Evolutionary conservation across 2,329 filamentous ascomycete species (phyloP).

Genomic region (Exutisphaerella laricina): DNA sequence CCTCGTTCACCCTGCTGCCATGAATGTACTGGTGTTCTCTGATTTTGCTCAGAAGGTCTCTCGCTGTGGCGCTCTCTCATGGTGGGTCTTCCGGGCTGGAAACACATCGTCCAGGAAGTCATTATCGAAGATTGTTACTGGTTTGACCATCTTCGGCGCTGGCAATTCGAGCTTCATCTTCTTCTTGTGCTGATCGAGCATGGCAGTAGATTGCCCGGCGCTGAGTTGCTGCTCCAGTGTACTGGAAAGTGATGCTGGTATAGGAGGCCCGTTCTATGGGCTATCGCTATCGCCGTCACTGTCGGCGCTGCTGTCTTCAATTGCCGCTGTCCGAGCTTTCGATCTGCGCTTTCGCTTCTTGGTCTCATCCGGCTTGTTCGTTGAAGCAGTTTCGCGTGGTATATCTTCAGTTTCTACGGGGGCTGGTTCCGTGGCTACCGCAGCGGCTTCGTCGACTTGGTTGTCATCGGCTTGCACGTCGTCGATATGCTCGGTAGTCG

Average conservation of each 20-base stretch:
- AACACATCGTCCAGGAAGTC: not conserved
- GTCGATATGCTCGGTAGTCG: not conserved
- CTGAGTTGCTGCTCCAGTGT: not conserved
- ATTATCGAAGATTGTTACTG: not conserved
- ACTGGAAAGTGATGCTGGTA: not conserved
- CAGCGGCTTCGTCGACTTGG: not conserved
- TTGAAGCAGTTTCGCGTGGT: slow-evolving; percentile 1
- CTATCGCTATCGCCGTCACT: slow-evolving; percentile 13
- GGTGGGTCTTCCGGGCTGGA: not conserved
- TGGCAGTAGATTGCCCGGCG: not conserved
- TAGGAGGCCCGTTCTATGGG: slow-evolving; percentile 3
- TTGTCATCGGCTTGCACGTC: not conserved
- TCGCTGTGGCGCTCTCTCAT: slow-evolving; percentile 1
- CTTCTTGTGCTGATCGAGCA: not conserved
- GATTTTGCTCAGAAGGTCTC: not conserved
- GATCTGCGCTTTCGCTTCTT: slow-evolving; percentile 22
- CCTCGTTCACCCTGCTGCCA: slow-evolving; percentile 1
- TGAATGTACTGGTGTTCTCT: slow-evolving; percentile 2
- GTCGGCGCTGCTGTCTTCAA: slow-evolving; percentile 12
- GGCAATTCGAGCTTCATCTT: not conserved
- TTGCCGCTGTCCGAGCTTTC: slow-evolving; percentile 30
- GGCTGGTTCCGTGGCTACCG: not conserved
- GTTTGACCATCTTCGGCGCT: not conserved
- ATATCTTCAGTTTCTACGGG: not conserved
- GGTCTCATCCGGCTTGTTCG: not conserved